Evolutionary conservation across 1,139 yeast species (phyloP), one percentile per base, ranked within the genome.

Genomic region (Spencermartinsiella ligniputridi): DNA sequence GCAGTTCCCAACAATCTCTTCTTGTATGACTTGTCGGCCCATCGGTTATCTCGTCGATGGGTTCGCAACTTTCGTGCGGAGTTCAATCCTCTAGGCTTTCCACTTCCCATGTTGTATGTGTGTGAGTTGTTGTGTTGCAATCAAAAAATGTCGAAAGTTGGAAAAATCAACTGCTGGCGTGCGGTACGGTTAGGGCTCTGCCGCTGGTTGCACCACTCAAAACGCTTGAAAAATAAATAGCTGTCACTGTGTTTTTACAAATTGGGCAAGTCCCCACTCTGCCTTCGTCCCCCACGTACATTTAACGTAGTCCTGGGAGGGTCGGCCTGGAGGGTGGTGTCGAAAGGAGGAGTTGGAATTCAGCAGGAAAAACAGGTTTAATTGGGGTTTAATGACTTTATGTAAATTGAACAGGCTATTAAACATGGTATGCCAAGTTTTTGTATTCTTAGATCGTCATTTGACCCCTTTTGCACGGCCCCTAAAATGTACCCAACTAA

Each of bases 51-150:
- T 79, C 98, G 94, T 79, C 99, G 92, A 89, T 87, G 94, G 76
- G 83, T 90, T 84, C 98, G 90, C 78, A 94, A 85, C 84, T 94
- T 92, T 86, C 99, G 89, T 73, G 98, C 99, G 72, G 98, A 85
- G 89, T 92, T 92, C 77, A 94, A 83, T 75, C 98, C 96, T 82
- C 95, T 84, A 78, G 95, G 95, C 78, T 85, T 85, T 74, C 92
- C 92, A 75, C 81, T 84, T 75, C 90, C 90, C 92, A 83, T 83
- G 66, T 79, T 65, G 58, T 53, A 57, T 55, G 55, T 21, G 32
- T 38, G 27, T 36, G 24, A 22, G 41, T 17, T 27, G 40, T 13
- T 36, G 30, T n/a, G 30, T n/a, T 27, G 32, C 5, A 27, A 37
- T 18, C 35, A 36, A 39, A 27, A 41, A 24, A 27, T 24, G 41